Percentiles rank a stretch among this genome's conserved stretches.
These are phyloP conservation scores for Dictyostelium capitatum DNA, from an alignment of 78 protist species.

Conservation along the genomic window DNA sequence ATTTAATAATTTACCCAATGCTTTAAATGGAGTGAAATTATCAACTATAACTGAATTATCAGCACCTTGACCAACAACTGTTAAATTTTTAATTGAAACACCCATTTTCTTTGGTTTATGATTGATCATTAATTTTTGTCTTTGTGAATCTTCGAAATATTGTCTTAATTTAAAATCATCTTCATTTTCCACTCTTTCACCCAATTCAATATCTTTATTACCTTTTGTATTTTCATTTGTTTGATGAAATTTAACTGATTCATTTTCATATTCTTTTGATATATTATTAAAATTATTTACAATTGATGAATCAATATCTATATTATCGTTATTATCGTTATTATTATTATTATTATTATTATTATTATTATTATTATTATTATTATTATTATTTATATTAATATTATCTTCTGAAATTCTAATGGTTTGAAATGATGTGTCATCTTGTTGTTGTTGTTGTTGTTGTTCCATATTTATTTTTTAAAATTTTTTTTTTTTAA, in stretches of 20 bases:
- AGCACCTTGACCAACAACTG: constrained; percentile 76
- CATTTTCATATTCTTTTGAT: neutral
- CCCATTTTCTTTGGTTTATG: constrained; percentile 65
- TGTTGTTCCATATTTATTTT: too few species aligned
- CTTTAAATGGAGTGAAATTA: constrained; percentile 52
- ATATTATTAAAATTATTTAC: neutral
- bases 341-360: neutral
- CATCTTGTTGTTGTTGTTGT: too few species aligned
- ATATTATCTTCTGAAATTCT: constrained; percentile 8
- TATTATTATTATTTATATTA: constrained; percentile 5
- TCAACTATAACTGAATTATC: constrained; percentile 34
- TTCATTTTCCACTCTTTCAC: constrained; percentile 10
- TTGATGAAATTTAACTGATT: neutral
- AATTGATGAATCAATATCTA: neutral
- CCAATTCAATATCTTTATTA: constrained; percentile 18
- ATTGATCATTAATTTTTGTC: constrained; percentile 18
- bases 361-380: neutral
- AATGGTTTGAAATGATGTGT: constrained; percentile 7
- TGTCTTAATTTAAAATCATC: constrained; percentile 68
- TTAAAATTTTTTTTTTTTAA: too few species aligned
- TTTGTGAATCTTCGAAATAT: constrained; percentile 70
- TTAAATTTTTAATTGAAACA: constrained; percentile 60
- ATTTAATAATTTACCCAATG: constrained; percentile 42
- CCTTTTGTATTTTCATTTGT: too few species aligned
- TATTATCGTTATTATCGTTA: neutral